A percentile compares a stretch with the other conserved stretches of the same genome.
These are phyloP conservation scores for Pythium brassicae DNA, from an alignment of 352 stramenopile genomes.

Conservation along the genomic window DNA sequence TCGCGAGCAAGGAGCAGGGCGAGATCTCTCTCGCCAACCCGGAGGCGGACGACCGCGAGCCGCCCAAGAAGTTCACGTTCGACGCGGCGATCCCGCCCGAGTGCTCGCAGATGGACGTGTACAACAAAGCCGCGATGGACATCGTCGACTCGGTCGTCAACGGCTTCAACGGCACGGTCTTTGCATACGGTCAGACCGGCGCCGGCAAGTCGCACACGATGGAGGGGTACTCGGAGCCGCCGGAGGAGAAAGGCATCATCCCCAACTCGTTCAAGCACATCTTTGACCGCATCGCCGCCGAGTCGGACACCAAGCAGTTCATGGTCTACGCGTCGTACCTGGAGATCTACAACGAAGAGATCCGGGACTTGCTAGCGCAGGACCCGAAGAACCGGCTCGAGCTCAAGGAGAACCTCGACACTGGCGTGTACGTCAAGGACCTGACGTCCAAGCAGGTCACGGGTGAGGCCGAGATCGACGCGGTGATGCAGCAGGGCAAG, in stretches of 20 bases:
- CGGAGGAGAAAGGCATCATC: constrained; percentile 78
- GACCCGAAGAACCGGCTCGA: constrained; percentile 77
- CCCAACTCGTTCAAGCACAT: constrained; percentile 84
- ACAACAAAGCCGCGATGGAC: no score
- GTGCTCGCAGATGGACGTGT: no score
- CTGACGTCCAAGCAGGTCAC: no score
- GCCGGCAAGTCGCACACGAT: constrained; percentile 87
- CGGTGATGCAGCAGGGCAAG: constrained; percentile 78
- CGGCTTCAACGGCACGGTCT: constrained; percentile 91
- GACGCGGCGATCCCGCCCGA: no score
- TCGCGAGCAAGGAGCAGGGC: no score
- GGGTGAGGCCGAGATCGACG: constrained; percentile 70
- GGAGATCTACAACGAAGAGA: constrained; percentile 96
- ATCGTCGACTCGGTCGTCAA: no score
- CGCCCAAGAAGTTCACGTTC: no score
- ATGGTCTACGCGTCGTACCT: constrained; percentile 89
- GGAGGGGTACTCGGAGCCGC: constrained; percentile 71
- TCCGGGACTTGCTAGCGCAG: constrained; percentile 87
- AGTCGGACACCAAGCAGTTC: constrained; percentile 64
- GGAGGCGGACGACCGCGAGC: no score
- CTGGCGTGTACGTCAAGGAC: constrained; percentile 87
- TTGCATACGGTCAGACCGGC: constrained; percentile 87
- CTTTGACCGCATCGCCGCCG: constrained; percentile 78
- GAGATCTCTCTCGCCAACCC: no score
- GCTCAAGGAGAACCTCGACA: constrained; percentile 79